Base-by-base conservation (phyloP, 371 early-diverging fungal genomes). In the Mucor racemosus region DNA sequence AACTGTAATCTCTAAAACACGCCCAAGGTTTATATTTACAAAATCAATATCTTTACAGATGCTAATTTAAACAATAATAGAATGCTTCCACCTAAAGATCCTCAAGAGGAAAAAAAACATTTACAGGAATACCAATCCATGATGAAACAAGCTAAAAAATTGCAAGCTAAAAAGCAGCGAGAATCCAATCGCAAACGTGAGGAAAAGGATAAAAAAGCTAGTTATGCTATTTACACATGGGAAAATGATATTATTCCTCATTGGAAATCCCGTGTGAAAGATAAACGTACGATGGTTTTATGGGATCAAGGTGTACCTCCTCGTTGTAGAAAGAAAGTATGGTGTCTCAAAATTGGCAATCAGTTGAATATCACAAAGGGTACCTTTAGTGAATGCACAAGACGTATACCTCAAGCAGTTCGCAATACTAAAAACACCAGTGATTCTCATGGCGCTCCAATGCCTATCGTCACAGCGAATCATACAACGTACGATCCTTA, bases 231-330 rank as follows among this genome's bases (percentile, higher is more conserved):
- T 5, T 67, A 76, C 21, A 58, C 67, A 0, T 84, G 84, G 84
- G 84, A 84, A 39, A 68, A 68, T 38, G 76, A 77, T 4, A 78
- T 84, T 33, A 65, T 84, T 58, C 78, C 81, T 4, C 63, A 84
- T 9, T 84, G 84, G 84, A 66, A 74, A 33, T 19, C 35, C 46
- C 72, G 69, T 31, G 58, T 68, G 34, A 78, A 74, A 35, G 80
- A 84, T 17, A 69, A 66, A 53, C 62, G 69, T 13, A 79, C 80
- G 0, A 63, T 64, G 26, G 72, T 71, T 8, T 40, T 84, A 19
- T 84, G 84, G 84, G 60, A 70, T 26, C 73, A 79, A 57, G 84
- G 84, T 15, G 62, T 84, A 3, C 84, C 84, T 7, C 81, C 84
- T 46, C 62, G 84, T 14, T 84, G 84, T 57, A 68, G 84, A 36